Conservation (phyloP, 2,329 filamentous ascomycete genomes). For the Aspergillus quadrilineatus region DNA sequence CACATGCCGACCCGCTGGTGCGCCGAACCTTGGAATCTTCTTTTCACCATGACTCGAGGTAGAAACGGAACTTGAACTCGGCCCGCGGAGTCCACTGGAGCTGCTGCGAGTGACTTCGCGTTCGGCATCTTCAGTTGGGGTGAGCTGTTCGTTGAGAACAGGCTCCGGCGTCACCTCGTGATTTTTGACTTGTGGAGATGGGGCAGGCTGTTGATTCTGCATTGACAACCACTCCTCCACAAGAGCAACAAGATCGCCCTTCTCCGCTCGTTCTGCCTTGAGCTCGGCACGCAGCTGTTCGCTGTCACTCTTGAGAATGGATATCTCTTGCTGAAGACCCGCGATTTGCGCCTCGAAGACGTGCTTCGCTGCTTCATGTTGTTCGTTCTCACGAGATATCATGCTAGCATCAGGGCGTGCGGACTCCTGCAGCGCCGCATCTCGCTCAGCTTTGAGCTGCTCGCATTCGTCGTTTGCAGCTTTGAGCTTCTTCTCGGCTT, state of each 20-base stretch:
- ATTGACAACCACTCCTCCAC: slow-evolving; percentile 49
- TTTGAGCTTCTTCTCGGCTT: slow-evolving; percentile 71
- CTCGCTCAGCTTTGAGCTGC: slow-evolving; percentile 63
- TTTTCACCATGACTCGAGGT: slow-evolving; percentile 24
- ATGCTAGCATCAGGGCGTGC: slow-evolving; percentile 48
- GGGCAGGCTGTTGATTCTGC: slow-evolving; percentile 21
- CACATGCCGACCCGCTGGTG: slow-evolving; percentile 26
- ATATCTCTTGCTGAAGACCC: slow-evolving; percentile 70
- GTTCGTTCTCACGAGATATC: slow-evolving; percentile 52
- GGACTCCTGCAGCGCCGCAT: slow-evolving; percentile 64
- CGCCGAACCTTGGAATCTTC: slow-evolving; percentile 34
- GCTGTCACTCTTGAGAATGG: slow-evolving; percentile 69
- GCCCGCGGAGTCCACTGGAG: slow-evolving; percentile 33
- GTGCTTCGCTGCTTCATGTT: slow-evolving; percentile 64
- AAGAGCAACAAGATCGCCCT: slow-evolving; percentile 49
- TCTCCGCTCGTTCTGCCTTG: slow-evolving; percentile 50
- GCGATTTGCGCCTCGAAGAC: slow-evolving; percentile 72
- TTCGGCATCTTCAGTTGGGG: slow-evolving; percentile 21
- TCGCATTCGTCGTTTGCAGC: slow-evolving; percentile 73
- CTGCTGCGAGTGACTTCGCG: slow-evolving; percentile 24
- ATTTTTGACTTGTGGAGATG: slow-evolving; percentile 7
- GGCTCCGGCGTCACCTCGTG: slow-evolving; percentile 15
- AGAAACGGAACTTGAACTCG: slow-evolving; percentile 28
- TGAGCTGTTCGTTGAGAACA: slow-evolving; percentile 11
- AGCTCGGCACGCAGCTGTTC: slow-evolving; percentile 61